Conservation (phyloP, 139 green algal genomes). For the Edaphochlamys debaryana region DNA sequence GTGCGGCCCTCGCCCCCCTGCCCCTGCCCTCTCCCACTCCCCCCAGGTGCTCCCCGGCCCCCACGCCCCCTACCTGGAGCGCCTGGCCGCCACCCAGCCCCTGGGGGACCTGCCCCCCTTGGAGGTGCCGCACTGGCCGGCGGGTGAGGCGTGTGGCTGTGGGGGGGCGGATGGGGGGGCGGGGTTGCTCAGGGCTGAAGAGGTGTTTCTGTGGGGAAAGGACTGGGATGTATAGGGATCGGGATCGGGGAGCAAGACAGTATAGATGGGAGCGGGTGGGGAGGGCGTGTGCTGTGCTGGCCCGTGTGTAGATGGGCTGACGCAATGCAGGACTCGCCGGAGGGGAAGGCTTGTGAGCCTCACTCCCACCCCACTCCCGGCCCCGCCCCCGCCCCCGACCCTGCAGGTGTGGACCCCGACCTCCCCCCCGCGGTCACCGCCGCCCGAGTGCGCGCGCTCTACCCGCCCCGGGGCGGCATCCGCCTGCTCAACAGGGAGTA, state of each 20-base stretch:
- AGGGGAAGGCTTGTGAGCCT: too few species aligned
- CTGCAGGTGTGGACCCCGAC: background rate
- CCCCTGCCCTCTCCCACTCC: too few species aligned
- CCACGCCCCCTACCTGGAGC: conserved; percentile 24
- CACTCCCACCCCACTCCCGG: background rate
- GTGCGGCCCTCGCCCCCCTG: too few species aligned
- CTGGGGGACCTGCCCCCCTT: conserved; percentile 45
- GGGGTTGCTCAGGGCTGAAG: too few species aligned
- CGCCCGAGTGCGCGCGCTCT: conserved; percentile 41
- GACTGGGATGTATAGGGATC: too few species aligned
- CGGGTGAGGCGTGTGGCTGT: background rate
- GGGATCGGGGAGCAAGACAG: too few species aligned
- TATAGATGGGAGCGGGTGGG: too few species aligned
- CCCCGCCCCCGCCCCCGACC: background rate
- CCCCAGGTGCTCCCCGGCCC: conserved; percentile 49
- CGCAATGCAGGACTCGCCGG: too few species aligned
- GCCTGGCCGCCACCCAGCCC: conserved; percentile 30
- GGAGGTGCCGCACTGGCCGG: conserved; percentile 25
- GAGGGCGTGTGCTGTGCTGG: too few species aligned
- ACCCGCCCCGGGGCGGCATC: conserved; percentile 77
- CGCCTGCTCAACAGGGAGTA: conserved; percentile 72
- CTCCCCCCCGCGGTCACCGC: background rate
- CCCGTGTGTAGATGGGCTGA: too few species aligned
- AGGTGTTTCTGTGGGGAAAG: too few species aligned
- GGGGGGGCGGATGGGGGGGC: too few species aligned